Base-by-base conservation (phyloP, 192 early-diverging fungal species). In the Pilaira anomala region DNA sequence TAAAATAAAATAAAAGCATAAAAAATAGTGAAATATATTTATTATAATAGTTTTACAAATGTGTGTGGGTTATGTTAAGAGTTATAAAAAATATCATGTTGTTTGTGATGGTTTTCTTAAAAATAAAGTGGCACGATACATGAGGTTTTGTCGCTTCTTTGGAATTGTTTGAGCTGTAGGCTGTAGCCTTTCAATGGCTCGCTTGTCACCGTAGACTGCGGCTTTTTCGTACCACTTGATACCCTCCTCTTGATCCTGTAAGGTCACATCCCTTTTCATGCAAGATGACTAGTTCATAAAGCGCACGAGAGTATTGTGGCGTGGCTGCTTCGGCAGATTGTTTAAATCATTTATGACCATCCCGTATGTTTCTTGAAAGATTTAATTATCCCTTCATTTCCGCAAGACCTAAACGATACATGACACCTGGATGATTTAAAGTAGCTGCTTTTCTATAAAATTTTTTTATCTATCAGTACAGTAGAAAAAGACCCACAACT, bases 211-310 rank as follows among this genome's bases (percentile, higher is more conserved):
- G 19, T 81, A 75, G 7, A 68, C 77, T 1, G 87, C 83, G 0
- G 89, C 89, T 40, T 80, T 76, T 66, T 81, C 78, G 59, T 85
- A 85, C 83, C 83, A 85, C 33, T 73, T 63, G 62, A 74, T 75
- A 2, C 83, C 83, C 24, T 70, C 73, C 4, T 80, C 65, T 45
- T 65, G 40, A 68, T 89, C 75, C 52, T 72, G 33, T 40, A 21
- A 58, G 56, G 22, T 36, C 80, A 21, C 79, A 67, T 7, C 85
- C 85, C 12, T 71, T 63, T 63, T 83, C 81, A 58, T 87, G 82
- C n/a, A 87, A 52, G 33, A 75, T 63, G 3, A 76, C 80, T 11
- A 87, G 74, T 66, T 85, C 83, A 49, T 85, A 79, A 21, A 83
- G 73, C 5, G 83, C 85, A 68, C 82, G 76, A 6, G 83, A 81